Base-by-base conservation (phyloP, 192 early-diverging fungal genomes). In the Backusella psychrophila region DNA sequence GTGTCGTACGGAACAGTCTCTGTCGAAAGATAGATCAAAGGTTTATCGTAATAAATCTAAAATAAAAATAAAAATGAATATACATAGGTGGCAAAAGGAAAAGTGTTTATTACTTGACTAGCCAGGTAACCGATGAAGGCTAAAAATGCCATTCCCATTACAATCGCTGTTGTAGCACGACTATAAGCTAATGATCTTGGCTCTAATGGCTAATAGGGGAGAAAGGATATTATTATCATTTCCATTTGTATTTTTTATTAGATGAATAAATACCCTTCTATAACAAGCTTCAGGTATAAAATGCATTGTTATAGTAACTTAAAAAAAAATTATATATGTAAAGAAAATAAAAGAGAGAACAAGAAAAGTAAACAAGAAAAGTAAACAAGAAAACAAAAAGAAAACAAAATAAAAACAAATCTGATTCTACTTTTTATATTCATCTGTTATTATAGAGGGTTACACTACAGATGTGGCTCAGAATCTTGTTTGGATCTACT, bases 271-370 rank as follows among this genome's bases (percentile, higher is more conserved):
- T 44, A 77, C 76, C 71, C 71, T 42, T 71, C 70, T 52, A 44
- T 44, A 42, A 53, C 35, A 77, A 21, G 76, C 76, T 72, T 77
- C 76, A 46, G 31, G 29, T 31, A 72, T 77, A 49, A 77, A 77
- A 67, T 66, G 63, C 76, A 77, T 77, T 17, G n/a, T 56, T 6
- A 39, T 14, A 71, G 29, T 38, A 36, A 52, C 33, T 6, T 19
- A 23, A 74, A n/a, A 38, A 66, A 21, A 4, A 12, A 39, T 19
- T 69, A 19, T 69, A 39, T 42, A 9, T 39, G 23, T 68, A 33
- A 38, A 15, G 17, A 34, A 68, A 36, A n/a, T 11, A 4, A 21
- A 69, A 21, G 17, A 17, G 21, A 36, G 7, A 35, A 39, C 33
- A 39, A 69, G 34, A 35, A 39, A 35, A 1, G 5, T 66, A 66